These are phyloP conservation scores for Arthrobotrys sphaeroides DNA, from an alignment of 2,329 filamentous ascomycete species.

Conservation along the genomic window DNA sequence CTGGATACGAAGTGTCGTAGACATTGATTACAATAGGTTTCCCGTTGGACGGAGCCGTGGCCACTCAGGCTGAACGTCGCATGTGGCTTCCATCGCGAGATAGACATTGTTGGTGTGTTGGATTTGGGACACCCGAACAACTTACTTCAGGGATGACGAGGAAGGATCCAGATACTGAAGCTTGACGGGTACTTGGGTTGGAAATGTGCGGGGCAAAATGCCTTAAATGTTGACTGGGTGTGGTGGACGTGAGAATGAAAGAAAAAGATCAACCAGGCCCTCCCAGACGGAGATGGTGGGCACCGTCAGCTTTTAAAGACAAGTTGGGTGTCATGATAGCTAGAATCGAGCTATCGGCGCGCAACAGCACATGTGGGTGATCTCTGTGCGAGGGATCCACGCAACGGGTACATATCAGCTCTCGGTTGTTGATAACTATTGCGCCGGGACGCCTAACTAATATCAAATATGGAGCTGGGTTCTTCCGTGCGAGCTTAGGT, in stretches of 20 bases:
- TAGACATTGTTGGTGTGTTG: constrained; percentile 14
- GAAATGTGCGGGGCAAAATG: constrained; percentile 3
- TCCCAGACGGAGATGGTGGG: constrained; percentile 27
- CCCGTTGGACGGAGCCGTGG: constrained; percentile 43
- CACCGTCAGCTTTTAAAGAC: constrained; percentile 49
- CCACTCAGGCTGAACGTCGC: constrained; percentile 48
- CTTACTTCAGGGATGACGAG: not conserved
- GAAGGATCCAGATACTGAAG: not conserved
- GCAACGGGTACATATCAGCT: not conserved
- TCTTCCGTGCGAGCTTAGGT: not conserved
- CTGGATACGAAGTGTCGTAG: constrained; percentile 38
- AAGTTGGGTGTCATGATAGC: not conserved
- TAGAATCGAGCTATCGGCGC: constrained; percentile 6
- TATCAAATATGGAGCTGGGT: too few species aligned
- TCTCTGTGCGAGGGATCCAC: constrained; percentile 41
- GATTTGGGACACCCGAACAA: not conserved
- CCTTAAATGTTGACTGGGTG: not conserved
- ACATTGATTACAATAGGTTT: constrained; percentile 49
- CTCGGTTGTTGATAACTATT: constrained; percentile 8
- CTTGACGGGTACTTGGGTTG: not conserved
- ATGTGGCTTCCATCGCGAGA: constrained; percentile 50
- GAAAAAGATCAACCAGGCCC: constrained; percentile 14
- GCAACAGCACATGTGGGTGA: constrained; percentile 4
- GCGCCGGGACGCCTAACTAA: not conserved
- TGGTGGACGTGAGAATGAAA: not conserved